Evolutionary conservation across 352 stramenopile genomes (phyloP), one percentile per base, ranked within the genome.

Genomic region (Phytophthora multivora): DNA sequence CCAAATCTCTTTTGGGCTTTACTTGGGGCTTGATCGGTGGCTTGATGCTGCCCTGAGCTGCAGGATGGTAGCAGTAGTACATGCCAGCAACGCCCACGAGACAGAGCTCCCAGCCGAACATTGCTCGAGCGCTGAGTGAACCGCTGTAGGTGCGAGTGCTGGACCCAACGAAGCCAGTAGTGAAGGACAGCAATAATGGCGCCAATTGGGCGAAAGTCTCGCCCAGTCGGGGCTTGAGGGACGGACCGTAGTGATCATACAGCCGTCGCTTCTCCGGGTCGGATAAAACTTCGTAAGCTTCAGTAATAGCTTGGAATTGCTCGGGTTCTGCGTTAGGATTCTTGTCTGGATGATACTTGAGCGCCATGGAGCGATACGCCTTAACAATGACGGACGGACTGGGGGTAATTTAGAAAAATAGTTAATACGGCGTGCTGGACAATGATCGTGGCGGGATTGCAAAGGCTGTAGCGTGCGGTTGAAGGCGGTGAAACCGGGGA

Each of bases 331-430:
- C 89, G 38, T 84, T 86, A 11, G 86, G 91, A 71, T 98, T 98
- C 77, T 98, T 98, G 75, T 99, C 97, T 2, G 97, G 97, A 56
- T 99, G 96, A n/a, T 97, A 90, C 73, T 97, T 90, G 28, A 98
- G 80, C 57, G 88, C 91, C 52, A 98, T 79, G 43, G 84, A 83
- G 47, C 97, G 96, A 71, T 99, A 99, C 4, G 96, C 92, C 46
- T 92, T 89, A 65, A 98, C 97, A 51, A 99, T 98, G 43, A 96
- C 92, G 5, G 96, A 77, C 26, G 93, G 70, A 63, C 84, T 98
- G 31, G 16, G 4, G 39, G 7, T 19, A 19, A 19, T 33, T 36
- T 12, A 23, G 26, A 3, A 58, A 65, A 42, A 43, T 28, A 53
- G 21, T 39, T 39, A 39, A 31, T 50, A 35, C n/a, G 15, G 15